Evolutionary conservation across 148 eudicot genomes (phyloP).

Genomic region (Amaranthus palmeri): DNA sequence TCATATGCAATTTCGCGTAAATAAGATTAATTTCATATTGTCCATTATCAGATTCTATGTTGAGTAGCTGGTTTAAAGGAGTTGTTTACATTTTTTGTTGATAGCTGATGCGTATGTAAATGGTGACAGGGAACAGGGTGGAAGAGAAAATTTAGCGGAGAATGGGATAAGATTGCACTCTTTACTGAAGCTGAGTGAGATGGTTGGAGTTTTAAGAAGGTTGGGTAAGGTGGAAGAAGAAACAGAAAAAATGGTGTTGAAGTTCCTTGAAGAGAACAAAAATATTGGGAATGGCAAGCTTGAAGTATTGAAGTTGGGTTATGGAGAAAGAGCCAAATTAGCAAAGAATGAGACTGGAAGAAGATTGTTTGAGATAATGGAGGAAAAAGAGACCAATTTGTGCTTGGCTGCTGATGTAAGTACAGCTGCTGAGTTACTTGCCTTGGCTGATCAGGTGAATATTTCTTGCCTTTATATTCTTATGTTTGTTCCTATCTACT

Average conservation of each 20-base stretch:
- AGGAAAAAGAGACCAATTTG: slow-evolving; percentile 69
- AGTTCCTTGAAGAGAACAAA: slow-evolving; percentile 64
- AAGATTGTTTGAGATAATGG: slow-evolving; percentile 82
- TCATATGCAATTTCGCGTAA: too few relatives aligned
- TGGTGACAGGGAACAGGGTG: slow-evolving; percentile 68
- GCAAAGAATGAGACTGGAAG: slow-evolving; percentile 69
- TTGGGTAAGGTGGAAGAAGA: slow-evolving; percentile 76
- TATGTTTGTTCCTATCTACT: background rate
- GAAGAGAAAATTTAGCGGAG: slow-evolving; percentile 65
- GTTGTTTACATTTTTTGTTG: background rate
- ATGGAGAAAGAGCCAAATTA: slow-evolving; percentile 62
- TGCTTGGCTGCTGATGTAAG: slow-evolving; percentile 93
- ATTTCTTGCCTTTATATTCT: background rate
- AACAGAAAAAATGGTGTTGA: slow-evolving; percentile 64
- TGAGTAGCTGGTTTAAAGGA: too few relatives aligned
- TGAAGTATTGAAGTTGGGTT: slow-evolving; percentile 42
- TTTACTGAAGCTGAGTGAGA: slow-evolving; percentile 68
- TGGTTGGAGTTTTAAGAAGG: slow-evolving; percentile 73
- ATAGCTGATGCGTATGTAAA: slow-evolving; percentile 1
- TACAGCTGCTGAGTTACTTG: slow-evolving; percentile 80
- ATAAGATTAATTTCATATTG: too few relatives aligned
- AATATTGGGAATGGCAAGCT: slow-evolving; percentile 24
- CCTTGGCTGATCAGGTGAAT: slow-evolving; percentile 73
- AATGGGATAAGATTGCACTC: slow-evolving; percentile 76
- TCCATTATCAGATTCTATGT: too few relatives aligned